Percentiles rank a stretch among this genome's conserved stretches.
Evolutionary conservation across 169 alveolate genomes (phyloP).

Genomic region (Toxoplasma gondii): DNA sequence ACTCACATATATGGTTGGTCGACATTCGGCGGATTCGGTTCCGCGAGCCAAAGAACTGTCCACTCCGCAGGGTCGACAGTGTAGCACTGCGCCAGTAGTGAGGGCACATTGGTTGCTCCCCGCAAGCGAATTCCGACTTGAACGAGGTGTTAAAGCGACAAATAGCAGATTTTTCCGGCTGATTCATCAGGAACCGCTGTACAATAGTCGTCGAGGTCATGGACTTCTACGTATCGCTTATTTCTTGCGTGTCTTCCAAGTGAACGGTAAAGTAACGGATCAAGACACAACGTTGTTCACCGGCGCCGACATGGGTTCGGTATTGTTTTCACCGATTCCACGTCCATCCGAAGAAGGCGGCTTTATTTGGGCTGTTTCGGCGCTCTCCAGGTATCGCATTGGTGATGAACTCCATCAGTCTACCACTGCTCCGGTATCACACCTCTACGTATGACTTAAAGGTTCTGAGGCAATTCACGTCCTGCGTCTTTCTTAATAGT

Average conservation of each 20-base stretch:
- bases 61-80: conserved; percentile 4
- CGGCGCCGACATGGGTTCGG: too few relatives aligned
- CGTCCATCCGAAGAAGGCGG: too few relatives aligned
- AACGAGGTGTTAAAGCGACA: not conserved
- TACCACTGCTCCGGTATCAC: too few relatives aligned
- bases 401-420: too few relatives aligned
- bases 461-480: too few relatives aligned
- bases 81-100: not conserved
- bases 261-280: too few relatives aligned
- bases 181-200: not conserved
- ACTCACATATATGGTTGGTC: conserved; percentile 7
- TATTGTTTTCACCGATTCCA: too few relatives aligned
- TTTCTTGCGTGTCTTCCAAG: not conserved
- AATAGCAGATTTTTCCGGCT: not conserved
- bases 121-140: not conserved
- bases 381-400: too few relatives aligned
- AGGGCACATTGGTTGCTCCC: not conserved
- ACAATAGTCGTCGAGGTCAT: not conserved
- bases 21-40: not conserved
- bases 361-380: too few relatives aligned
- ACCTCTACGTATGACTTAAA: too few relatives aligned
- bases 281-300: too few relatives aligned
- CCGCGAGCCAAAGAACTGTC: not conserved
- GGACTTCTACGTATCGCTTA: not conserved
- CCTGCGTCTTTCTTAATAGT: too few relatives aligned